Evolutionary conservation across 345 rosid genomes (phyloP), one percentile per base, ranked within the genome.

Genomic region (Moricandia arvensis): DNA sequence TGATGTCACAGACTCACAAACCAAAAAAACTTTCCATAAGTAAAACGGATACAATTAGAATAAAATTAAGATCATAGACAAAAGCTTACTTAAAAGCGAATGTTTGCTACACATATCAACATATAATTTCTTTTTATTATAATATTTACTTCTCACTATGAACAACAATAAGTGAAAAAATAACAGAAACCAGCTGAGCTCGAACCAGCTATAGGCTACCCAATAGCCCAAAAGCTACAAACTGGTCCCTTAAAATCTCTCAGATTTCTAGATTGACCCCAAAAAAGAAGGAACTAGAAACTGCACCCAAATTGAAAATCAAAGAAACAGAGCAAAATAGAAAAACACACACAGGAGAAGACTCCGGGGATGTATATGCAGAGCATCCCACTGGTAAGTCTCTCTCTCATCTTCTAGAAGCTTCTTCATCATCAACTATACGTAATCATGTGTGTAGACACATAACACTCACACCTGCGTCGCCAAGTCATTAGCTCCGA

Each of bases 131-230:
- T 33, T 17, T 72, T 77, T 66, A 43, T 43, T 43, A 43, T 43
- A 78, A 59, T 64, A 73, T 67, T 61, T 68, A 77, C 68, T 79
- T 79, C 60, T 73, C 69, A 60, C 54, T 37, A 78, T 13, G 65
- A 73, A 51, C 59, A 79, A 73, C 73, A 73, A 34, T 26, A 73
- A 76, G 83, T 80, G 80, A 80, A 78, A 82, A 71, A 85, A 84
- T 71, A 79, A 81, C 78, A 79, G 82, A 80, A 79, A 81, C 86
- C 89, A 85, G 89, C 93, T 88, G 93, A 90, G 97, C 94, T 87
- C 77, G 76, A 73, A 79, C 69, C 66, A 66, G 68, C 79, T 71
- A n/a, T n/a, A 72, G 69, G 66, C 78, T 78, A 79, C 66, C 45
- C 86, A 81, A 83, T 66, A 68, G 60, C 80, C 80, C 78, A 87